A percentile compares a stretch with the other conserved stretches of the same genome.
These are phyloP conservation scores for Protomyces inouyei DNA, from an alignment of 1,139 yeast genomes.

Conservation along the genomic window DNA sequence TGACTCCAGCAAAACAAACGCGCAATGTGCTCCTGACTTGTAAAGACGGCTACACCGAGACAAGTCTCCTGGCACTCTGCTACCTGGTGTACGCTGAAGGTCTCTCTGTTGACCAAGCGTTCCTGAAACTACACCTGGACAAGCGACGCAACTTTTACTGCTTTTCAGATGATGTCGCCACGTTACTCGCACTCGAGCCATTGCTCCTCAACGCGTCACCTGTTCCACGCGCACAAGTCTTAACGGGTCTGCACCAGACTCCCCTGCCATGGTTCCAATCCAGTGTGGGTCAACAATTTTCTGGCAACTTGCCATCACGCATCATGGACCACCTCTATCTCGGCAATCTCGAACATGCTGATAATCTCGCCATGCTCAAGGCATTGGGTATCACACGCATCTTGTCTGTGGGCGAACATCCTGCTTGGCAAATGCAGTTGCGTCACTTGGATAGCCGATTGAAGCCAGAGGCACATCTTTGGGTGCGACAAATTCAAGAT, in stretches of 20 bases:
- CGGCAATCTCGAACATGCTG: constrained; percentile 82
- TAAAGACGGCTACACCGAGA: constrained; percentile 89
- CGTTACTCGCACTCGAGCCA: constrained; percentile 60
- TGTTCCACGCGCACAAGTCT: constrained; percentile 27
- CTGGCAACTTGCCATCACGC: constrained; percentile 66
- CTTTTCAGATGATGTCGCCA: constrained; percentile 66
- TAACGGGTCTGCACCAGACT: constrained; percentile 30
- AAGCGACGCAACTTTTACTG: constrained; percentile 78
- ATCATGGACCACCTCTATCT: constrained; percentile 78
- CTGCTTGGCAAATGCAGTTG: constrained; percentile 1
- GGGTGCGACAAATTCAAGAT: constrained; percentile 47
- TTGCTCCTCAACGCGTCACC: constrained; percentile 52
- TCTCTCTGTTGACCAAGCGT: constrained; percentile 47
- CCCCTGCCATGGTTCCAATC: constrained; percentile 30
- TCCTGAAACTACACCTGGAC: constrained; percentile 55
- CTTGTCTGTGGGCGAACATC: constrained; percentile 76
- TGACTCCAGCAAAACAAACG: background rate
- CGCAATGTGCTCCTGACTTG: constrained; percentile 57
- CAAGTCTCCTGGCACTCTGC: constrained; percentile 66
- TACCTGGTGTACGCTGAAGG: constrained; percentile 65
- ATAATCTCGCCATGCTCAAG: constrained; percentile 57
- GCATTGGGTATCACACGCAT: constrained; percentile 68
- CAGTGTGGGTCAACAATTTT: constrained; percentile 28
- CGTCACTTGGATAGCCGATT: background rate
- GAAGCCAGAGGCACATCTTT: constrained; percentile 33